These are phyloP conservation scores for Clitopilus hobsonii DNA, from an alignment of 768 basidiomycete species.

Conservation along the genomic window DNA sequence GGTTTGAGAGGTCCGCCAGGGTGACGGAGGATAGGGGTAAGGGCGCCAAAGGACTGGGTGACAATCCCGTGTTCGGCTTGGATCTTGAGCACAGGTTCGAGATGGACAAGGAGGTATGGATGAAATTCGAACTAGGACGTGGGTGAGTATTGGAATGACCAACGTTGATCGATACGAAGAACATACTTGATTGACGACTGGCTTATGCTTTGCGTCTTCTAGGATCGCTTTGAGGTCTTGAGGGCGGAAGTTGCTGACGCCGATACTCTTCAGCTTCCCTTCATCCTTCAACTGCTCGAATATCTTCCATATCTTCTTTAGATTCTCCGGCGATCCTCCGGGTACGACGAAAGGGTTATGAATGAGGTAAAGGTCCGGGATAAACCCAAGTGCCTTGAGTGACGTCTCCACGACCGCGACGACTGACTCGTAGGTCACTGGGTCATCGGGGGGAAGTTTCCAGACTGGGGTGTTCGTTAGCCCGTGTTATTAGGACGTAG, in stretches of 20 bases:
- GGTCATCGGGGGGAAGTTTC: too few relatives aligned
- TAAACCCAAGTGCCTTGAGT: conserved; percentile 39
- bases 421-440: conserved; percentile 27
- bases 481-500: too few relatives aligned
- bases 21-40: conserved; percentile 32
- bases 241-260: conserved; percentile 50
- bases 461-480: too few relatives aligned
- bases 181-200: conserved; percentile 48
- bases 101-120: conserved; percentile 27
- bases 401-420: conserved; percentile 36
- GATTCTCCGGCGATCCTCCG: conserved; percentile 17
- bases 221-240: conserved; percentile 39
- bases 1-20: conserved; percentile 33
- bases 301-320: conserved; percentile 39
- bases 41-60: conserved; percentile 30
- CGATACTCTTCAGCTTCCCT: conserved; percentile 35
- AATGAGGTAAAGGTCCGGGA: conserved; percentile 52
- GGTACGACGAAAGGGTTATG: conserved; percentile 34
- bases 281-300: conserved; percentile 45
- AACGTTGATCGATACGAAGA: background rate
- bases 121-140: conserved; percentile 28
- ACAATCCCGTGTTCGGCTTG: conserved; percentile 32
- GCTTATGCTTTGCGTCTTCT: conserved; percentile 40
- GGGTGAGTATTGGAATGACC: conserved; percentile 14
- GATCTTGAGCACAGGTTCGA: conserved; percentile 26